Evolutionary conservation across 345 rosid genomes (phyloP), one percentile per base, ranked within the genome.

Genomic region (Chamaenerion angustifolium): DNA sequence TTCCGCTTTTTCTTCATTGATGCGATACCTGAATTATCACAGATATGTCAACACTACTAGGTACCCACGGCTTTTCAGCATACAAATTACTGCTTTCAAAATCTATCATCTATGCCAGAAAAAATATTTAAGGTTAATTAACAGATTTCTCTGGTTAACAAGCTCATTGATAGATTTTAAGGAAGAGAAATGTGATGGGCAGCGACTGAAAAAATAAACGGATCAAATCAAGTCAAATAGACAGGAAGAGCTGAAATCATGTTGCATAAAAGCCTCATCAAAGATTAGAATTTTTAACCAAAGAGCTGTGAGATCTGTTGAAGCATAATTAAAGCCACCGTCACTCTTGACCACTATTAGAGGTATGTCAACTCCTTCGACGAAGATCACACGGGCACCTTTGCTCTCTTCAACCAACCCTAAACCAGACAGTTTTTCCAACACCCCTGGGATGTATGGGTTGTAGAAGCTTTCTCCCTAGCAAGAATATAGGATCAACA

Each of bases 401-500:
- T 87, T 68, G 60, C 93, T 92, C 68, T 87, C 95, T 69, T 76
- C 77, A 41, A 87, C 74, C 59, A 92, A 71, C 47, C 95, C 96
- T 65, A 70, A 60, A 57, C 66, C 69, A 49, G 51, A 67, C 55
- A 92, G 58, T 17, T 57, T 64, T 63, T 75, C 81, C 63, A 92
- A 66, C 14, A 82, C 77, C 41, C 61, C 57, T 4, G 88, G 77
- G 63, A 92, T 87, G 61, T 64, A 65, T 1, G 85, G 93, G 60
- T 92, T 92, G 65, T 92, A 87, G 67, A 92, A 92, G 76, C 98
- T 92, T 73, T 92, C 98, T 12, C 98, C 98, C 96, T 92, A 68
- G 51, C 55, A 77, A 57, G 40, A 58, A 56, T 43, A 49, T 62
- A 58, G 11, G 17, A 31, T 16, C 13, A 14, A 27, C 17, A n/a